Conservation (phyloP, 2,329 filamentous ascomycete genomes). For the Aspergillus neoniger region DNA sequence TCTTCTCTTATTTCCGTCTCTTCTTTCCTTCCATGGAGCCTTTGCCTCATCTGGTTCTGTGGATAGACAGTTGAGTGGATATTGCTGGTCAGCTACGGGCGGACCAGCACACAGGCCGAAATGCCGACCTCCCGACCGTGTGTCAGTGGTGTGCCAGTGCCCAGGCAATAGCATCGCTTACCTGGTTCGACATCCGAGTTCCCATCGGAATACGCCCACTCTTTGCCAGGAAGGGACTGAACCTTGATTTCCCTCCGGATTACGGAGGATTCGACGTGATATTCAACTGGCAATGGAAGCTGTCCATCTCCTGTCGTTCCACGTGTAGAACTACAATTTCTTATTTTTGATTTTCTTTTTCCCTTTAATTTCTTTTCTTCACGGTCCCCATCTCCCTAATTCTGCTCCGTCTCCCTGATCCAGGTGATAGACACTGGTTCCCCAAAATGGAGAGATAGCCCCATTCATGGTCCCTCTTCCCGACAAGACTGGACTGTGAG, state of each 20-base stretch:
- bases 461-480: too few relatives aligned
- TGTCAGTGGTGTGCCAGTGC: background rate
- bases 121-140: slow-evolving; percentile 23
- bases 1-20: background rate
- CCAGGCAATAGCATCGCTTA: background rate
- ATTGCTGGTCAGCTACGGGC: background rate
- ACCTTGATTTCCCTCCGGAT: slow-evolving; percentile 11
- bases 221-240: background rate
- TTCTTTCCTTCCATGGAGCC: background rate
- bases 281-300: background rate
- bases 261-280: slow-evolving; percentile 9
- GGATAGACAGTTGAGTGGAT: background rate
- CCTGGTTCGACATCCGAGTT: background rate
- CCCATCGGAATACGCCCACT: background rate
- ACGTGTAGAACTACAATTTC: background rate
- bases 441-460: too few relatives aligned
- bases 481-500: too few relatives aligned
- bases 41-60: background rate
- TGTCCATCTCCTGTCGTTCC: background rate
- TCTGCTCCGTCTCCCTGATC: background rate
- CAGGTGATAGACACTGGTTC: background rate
- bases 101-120: slow-evolving; percentile 14
- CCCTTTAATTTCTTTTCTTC: background rate
- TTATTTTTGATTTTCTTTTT: background rate
- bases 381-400: background rate